A percentile compares a stretch with the other conserved stretches of the same genome.
These are phyloP conservation scores for Kwoniella sp. DNA, from an alignment of 768 basidiomycete species.

Conservation along the genomic window DNA sequence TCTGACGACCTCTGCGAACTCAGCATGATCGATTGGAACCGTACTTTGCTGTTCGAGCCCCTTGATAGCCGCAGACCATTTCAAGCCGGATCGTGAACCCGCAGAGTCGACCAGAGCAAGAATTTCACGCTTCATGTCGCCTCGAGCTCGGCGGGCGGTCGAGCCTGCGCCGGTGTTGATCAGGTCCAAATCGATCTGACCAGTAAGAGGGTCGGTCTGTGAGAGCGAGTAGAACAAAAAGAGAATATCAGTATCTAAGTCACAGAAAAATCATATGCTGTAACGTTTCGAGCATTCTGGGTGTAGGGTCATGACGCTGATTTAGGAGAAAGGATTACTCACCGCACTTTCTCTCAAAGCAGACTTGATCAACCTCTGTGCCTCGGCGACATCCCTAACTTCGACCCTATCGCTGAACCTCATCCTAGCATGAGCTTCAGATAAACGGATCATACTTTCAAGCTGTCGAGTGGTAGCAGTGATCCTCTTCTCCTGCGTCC, in stretches of 20 bases:
- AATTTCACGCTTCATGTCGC: slow-evolving; percentile 81
- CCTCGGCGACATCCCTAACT: slow-evolving; percentile 82
- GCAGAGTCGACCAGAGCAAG: slow-evolving; percentile 43
- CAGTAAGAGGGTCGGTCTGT: slow-evolving; percentile 87
- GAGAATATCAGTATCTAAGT: slow-evolving; percentile 7
- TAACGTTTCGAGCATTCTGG: too few species aligned
- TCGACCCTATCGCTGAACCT: slow-evolving; percentile 86
- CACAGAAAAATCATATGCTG: too few species aligned
- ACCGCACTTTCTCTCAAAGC: slow-evolving; percentile 75
- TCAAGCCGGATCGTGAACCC: slow-evolving; percentile 61
- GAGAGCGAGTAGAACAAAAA: not conserved
- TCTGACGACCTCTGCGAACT: slow-evolving; percentile 65
- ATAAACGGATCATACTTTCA: slow-evolving; percentile 93
- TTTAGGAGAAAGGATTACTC: slow-evolving; percentile 25
- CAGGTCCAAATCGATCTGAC: slow-evolving; percentile 94
- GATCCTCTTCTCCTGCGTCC: slow-evolving; percentile 85
- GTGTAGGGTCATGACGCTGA: too few species aligned
- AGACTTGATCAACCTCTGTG: slow-evolving; percentile 91
- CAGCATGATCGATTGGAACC: slow-evolving; percentile 72
- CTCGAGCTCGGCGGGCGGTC: slow-evolving; percentile 78
- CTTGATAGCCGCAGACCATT: slow-evolving; percentile 81
- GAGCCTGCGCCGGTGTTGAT: slow-evolving; percentile 89
- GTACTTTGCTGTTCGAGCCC: slow-evolving; percentile 80
- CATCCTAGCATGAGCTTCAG: slow-evolving; percentile 97
- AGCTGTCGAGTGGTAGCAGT: slow-evolving; percentile 97